Base-by-base conservation (phyloP, 495 filamentous ascomycete genomes). In the Hapsidospora chrysogenum region DNA sequence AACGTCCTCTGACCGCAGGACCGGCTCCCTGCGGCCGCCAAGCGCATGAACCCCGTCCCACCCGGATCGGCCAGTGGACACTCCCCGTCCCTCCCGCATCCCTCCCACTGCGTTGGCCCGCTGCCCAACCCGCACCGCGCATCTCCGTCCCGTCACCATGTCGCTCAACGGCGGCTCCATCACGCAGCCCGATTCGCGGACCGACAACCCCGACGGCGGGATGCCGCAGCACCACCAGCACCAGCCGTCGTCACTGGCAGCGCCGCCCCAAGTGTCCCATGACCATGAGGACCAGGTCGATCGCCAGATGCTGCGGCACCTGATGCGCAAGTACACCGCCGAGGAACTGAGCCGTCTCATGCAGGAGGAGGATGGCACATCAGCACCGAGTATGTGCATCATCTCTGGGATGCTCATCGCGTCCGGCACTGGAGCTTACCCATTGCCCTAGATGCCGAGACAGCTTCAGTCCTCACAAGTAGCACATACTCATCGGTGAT, bases 281-380 rank as follows among this genome's bases (percentile, higher is more conserved):
- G 14, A 13, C 9, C 37, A 39, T 3, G 29, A 39, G 10, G 29
- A 25, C 3, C 19, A 19, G n/a, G 14, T 39, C 3, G 37, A 39
- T 28, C 37, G 37, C 2, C 37, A 39, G 14, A 39, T 39, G 37
- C 13, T 39, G 6, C 18, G 29, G 17, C 37, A 39, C 21, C 29
- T 39, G 9, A 19, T 39, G 28, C 20, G 28, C 6, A 39, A 19
- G 29, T 39, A 39, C 21, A 13, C 19, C 15, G 11, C 19, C 20
- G 37, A 39, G 11, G 37, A 27, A 9, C 20, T 39, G 6, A 13
- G 19, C 9, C 29, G 37, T 4, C 15, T 39, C 9, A 16, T 39
- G 10, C 29, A 32, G 10, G 37, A 39, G 33, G 26, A 25, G 15
- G 19, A 33, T 11, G 7, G 11, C n/a, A n/a, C n/a, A n/a, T n/a